Evolutionary conservation across 495 filamentous ascomycete genomes (phyloP).

Genomic region (Penicillium mononematosum): DNA sequence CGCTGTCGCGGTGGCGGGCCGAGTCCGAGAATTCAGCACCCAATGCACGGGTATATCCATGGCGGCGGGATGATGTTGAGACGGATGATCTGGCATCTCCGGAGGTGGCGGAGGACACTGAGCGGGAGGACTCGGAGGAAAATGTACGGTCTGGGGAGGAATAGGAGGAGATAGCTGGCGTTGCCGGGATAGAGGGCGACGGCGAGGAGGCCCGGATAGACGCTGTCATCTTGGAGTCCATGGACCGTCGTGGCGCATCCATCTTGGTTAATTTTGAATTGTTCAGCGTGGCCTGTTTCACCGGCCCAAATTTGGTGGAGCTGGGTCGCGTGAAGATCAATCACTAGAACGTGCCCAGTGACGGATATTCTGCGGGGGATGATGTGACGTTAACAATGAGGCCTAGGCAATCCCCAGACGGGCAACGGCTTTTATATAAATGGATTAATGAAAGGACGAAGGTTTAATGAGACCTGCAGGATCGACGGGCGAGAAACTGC

Average conservation of each 20-base stretch:
- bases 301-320: background rate
- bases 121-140: constrained; percentile 72
- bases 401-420: background rate
- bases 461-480: constrained; percentile 30
- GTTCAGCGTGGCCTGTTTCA: background rate
- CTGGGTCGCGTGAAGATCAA: constrained; percentile 7
- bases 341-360: constrained; percentile 2
- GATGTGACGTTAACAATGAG: background rate
- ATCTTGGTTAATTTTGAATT: constrained; percentile 19
- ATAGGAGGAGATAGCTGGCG: constrained; percentile 61
- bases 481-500: constrained; percentile 34
- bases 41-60: constrained; percentile 89
- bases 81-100: constrained; percentile 51
- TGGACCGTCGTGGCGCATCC: constrained; percentile 32
- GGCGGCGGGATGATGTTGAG: constrained; percentile 58
- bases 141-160: constrained; percentile 69
- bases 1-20: constrained; percentile 83
- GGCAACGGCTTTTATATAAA: constrained; percentile 11
- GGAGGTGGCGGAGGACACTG: constrained; percentile 62
- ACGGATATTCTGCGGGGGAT: constrained; percentile 2
- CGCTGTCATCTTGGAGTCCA: constrained; percentile 27
- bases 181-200: constrained; percentile 58
- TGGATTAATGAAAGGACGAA: constrained; percentile 17
- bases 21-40: constrained; percentile 89
- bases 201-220: constrained; percentile 53